Percentiles rank a stretch among this genome's conserved stretches.
These are phyloP conservation scores for Globisporangium apiculatum DNA, from an alignment of 352 stramenopile genomes.

Conservation along the genomic window DNA sequence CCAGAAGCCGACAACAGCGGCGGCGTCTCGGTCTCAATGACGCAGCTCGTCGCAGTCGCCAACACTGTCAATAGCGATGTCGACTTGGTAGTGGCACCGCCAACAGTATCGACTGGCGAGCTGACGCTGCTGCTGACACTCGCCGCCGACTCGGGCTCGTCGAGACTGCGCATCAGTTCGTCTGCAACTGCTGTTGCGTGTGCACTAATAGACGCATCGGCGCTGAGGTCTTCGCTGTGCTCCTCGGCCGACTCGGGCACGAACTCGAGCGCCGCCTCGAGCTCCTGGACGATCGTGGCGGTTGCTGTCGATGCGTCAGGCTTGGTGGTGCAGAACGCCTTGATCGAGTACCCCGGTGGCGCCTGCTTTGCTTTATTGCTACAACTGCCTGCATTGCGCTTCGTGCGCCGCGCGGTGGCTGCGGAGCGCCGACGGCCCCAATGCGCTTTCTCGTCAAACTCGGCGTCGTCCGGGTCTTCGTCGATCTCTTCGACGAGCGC, in stretches of 20 bases:
- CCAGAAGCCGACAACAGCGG: slow-evolving; percentile 2
- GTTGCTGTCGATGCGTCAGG: neutral
- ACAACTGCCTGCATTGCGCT: slow-evolving; percentile 7
- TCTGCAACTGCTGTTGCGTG: neutral
- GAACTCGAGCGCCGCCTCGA: neutral
- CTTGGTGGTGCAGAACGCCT: slow-evolving; percentile 39
- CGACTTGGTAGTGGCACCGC: no score
- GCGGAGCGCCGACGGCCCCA: slow-evolving; percentile 31
- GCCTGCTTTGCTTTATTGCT: slow-evolving; percentile 29
- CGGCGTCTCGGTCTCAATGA: neutral
- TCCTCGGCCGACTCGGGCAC: slow-evolving; percentile 4
- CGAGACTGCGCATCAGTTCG: neutral
- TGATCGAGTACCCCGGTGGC: slow-evolving; percentile 39
- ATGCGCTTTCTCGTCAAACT: slow-evolving; percentile 66
- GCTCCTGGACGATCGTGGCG: neutral
- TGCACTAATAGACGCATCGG: neutral
- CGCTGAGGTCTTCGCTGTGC: slow-evolving; percentile 1
- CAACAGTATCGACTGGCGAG: neutral
- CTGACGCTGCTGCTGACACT: neutral
- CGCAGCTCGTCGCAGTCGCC: no score
- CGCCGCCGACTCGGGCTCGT: neutral
- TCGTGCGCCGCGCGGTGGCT: slow-evolving; percentile 14
- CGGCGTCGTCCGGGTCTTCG: slow-evolving; percentile 57
- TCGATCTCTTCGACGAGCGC: slow-evolving; percentile 60
- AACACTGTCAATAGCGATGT: no score